Base-by-base conservation (phyloP, 2,329 filamentous ascomycete species). In the Whalleya microplaca region DNA sequence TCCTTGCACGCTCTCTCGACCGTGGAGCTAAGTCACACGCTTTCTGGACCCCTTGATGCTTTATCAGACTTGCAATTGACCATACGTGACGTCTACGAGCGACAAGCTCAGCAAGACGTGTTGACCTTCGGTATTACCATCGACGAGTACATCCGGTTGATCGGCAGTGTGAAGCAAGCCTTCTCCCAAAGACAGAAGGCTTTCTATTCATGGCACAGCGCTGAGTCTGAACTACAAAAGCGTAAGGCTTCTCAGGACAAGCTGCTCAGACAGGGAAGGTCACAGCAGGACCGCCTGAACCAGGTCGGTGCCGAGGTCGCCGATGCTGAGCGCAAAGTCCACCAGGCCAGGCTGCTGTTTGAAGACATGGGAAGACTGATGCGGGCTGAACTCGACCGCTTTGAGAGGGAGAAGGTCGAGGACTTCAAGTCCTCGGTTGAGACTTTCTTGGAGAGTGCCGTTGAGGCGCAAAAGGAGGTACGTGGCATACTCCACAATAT, bases 341-440 rank as follows among this genome's bases (percentile, higher is more conserved):
- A 98, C 72, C 92, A 96, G 73, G 90, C 92, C 0, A 81, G 93
- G 51, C 76, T 98, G 55, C 76, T 97, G 45, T 99, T 99, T 69
- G 95, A 99, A 64, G 95, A 99, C 70, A 98, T 99, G 93, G 95
- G 95, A 14, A 84, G 92, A 12, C 78, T 97, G 70, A 95, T 99
- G 92, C 86, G 92, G 58, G 83, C 82, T 37, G 95, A 99, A 74
- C 80, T 99, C 64, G 95, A 98, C 68, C 84, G 93, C 18, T 99
- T 99, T 69, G 95, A 99, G 77, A 85, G 85, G 67, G 95, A 99
- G 76, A 99, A 99, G 80, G 95, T 99, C 2, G 95, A 99, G 72
- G 95, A 99, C 72, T 99, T 99, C 75, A 99, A 99, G 81, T 95
- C 90, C 61, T 94, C 93, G 0, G 93, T 99, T 1, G 95, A 99